These are phyloP conservation scores for Vinca minor DNA, from an alignment of 257 asterid species.

Conservation along the genomic window DNA sequence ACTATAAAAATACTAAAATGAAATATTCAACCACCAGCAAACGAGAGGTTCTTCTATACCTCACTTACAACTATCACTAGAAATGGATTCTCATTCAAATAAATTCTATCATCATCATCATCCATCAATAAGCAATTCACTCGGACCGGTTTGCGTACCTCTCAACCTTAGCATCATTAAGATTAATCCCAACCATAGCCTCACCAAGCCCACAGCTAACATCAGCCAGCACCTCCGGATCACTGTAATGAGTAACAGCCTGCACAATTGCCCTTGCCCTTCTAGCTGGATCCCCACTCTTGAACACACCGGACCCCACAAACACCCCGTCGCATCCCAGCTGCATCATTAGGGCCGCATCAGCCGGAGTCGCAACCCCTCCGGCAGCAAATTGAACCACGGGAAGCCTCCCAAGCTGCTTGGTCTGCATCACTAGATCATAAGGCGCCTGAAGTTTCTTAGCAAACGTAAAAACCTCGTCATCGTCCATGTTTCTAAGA, in stretches of 20 bases:
- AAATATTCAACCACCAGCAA: constrained; percentile 1
- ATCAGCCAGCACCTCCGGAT: constrained; percentile 63
- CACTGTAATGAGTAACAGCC: constrained; percentile 78
- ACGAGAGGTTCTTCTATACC: neutral
- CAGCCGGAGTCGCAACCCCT: constrained; percentile 86
- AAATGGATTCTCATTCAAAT: constrained; percentile 4
- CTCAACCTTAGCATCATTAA: constrained; percentile 66
- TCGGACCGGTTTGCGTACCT: constrained; percentile 79
- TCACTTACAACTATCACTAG: constrained; percentile 8
- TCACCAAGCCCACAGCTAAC: constrained; percentile 80
- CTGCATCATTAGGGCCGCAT: constrained; percentile 88
- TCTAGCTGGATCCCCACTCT: constrained; percentile 80
- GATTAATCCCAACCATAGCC: constrained; percentile 82
- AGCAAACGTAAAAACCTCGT: constrained; percentile 76
- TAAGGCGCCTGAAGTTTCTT: constrained; percentile 73
- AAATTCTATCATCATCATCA: neutral
- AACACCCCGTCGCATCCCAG: constrained; percentile 83
- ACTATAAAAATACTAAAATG: neutral
- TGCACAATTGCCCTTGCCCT: constrained; percentile 78
- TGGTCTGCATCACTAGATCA: constrained; percentile 86
- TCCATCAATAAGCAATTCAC: constrained; percentile 19
- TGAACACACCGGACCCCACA: constrained; percentile 79
- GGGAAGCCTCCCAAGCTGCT: constrained; percentile 77
- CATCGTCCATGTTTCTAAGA: constrained; percentile 80
- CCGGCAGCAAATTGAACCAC: constrained; percentile 95